phyloP scores from a whole-genome alignment of 768 basidiomycete genomes.

The Pisolithus tinctorius region DNA sequence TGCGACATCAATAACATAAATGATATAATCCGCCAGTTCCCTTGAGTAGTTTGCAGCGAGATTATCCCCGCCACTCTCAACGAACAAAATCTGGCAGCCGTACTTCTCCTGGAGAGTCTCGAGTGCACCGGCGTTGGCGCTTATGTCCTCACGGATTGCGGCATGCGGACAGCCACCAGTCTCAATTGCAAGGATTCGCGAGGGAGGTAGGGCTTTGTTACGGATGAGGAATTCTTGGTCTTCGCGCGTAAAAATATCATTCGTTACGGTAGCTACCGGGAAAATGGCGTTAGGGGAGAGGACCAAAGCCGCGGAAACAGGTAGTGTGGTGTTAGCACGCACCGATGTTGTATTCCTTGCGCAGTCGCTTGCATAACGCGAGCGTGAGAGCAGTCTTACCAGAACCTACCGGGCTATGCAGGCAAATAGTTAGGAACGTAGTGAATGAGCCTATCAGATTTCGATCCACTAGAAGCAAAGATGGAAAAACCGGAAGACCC shows the following conservation, averaged over 20 bases:
- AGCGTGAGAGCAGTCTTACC: constrained; percentile 95
- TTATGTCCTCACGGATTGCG: constrained; percentile 96
- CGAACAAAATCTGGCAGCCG: constrained; percentile 83
- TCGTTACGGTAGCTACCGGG: constrained; percentile 83
- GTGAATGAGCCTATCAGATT: background rate
- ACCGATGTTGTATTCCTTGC: constrained; percentile 91
- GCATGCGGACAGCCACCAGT: constrained; percentile 98
- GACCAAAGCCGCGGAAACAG: background rate
- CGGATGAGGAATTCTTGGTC: constrained; percentile 97
- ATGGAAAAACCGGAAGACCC: background rate
- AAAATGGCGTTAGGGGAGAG: constrained; percentile 7
- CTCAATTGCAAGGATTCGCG: constrained; percentile 92
- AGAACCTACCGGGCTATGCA: constrained; percentile 84
- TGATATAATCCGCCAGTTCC: constrained; percentile 96
- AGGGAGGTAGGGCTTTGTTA: constrained; percentile 78
- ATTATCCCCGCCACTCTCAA: constrained; percentile 96
- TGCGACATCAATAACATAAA: constrained; percentile 86
- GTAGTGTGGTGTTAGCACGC: constrained; percentile 14
- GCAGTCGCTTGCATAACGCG: constrained; percentile 75
- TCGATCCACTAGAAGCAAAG: background rate
- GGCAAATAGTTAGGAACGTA: background rate
- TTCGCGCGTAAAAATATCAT: constrained; percentile 98
- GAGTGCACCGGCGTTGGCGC: constrained; percentile 92
- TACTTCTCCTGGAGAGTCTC: constrained; percentile 92
- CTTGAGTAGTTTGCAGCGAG: constrained; percentile 95